A percentile compares a stretch with the other conserved stretches of the same genome.
Evolutionary conservation across 805 yeast genomes (phyloP).

Genomic region (Lipomyces oligophaga): DNA sequence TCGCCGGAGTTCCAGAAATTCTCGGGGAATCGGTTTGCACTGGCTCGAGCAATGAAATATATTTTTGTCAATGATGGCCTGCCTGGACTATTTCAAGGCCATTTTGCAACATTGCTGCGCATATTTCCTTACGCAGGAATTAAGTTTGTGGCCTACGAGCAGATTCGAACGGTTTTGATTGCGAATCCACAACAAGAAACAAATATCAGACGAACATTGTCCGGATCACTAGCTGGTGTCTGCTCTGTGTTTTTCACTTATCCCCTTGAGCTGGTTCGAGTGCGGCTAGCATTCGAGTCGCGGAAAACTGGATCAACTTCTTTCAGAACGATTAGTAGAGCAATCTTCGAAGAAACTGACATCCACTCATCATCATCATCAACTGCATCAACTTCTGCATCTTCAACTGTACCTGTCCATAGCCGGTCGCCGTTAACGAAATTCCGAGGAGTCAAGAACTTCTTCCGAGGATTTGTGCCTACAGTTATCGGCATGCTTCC

Average conservation of each 20-base stretch:
- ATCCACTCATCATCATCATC: not conserved
- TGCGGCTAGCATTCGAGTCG: conserved; percentile 87
- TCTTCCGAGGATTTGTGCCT: conserved; percentile 91
- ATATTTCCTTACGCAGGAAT: conserved; percentile 97
- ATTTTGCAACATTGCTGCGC: conserved; percentile 84
- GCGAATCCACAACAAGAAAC: conserved; percentile 75
- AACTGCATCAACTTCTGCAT: not conserved
- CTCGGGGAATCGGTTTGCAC: conserved; percentile 75
- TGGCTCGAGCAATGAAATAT: conserved; percentile 63
- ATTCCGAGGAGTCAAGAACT: conserved; percentile 50
- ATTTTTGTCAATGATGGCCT: conserved; percentile 70
- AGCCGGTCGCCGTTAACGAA: conserved; percentile 8
- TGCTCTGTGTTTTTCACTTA: conserved; percentile 83
- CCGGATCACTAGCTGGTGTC: conserved; percentile 84
- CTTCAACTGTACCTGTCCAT: not conserved
- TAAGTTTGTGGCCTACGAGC: conserved; percentile 95
- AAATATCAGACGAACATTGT: conserved; percentile 68
- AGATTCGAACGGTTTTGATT: conserved; percentile 72
- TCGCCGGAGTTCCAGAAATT: conserved; percentile 81
- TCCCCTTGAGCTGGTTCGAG: conserved; percentile 87
- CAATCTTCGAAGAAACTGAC: conserved; percentile 12
- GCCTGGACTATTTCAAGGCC: conserved; percentile 87
- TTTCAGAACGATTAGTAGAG: conserved; percentile 12
- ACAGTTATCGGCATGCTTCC: conserved; percentile 95
- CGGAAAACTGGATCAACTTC: conserved; percentile 30